Evolutionary conservation across 441 rosid species (phyloP), one percentile per base, ranked within the genome.

Genomic region (Rhodomyrtus psidioides): DNA sequence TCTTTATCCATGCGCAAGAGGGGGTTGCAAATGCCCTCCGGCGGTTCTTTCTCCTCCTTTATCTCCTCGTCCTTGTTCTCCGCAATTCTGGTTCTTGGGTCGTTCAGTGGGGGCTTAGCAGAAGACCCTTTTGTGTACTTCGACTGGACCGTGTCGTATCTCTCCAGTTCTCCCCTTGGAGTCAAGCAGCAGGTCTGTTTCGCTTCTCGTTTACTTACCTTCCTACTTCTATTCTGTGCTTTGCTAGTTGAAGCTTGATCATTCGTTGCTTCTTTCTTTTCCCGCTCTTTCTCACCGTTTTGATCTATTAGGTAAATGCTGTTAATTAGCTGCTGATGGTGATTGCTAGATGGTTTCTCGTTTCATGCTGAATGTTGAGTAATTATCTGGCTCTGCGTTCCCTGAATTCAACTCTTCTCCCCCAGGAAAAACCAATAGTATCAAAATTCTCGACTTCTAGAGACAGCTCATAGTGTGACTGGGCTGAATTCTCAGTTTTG

Each of bases 131-230:
- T 90, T 88, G 92, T 92, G 84, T 94, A 91, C 92, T 94, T 88
- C 86, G 98, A 95, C 81, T 96, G 98, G 99, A 95, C 96, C 39
- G 95, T 96, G 88, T 94, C 99, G 75, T 96, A 94, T 88, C 88
- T 94, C 87, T 81, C 93, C 27, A 90, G 91, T 85, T 93, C 94
- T 49, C 97, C 98, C 23, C 94, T 96, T 86, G 95, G 95, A 39
- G 87, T 84, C 83, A 95, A 93, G 82, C 98, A 95, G 53, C 94
- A 94, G 98, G 99, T 96, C 81, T 79, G 53, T 51, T 49, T n/a
- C 55, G 9, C 27, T 55, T n/a, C 58, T 46, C 49, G n/a, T 70
- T 39, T 2, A 21, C 55, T 75, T 7, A 24, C n/a, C 58, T 56
- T 53, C 17, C 24, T 27, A 28, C 70, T 85, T 30, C 23, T 39